These are phyloP conservation scores for Zymoseptoria brevis DNA, from an alignment of 2,329 filamentous ascomycete species.

Conservation along the genomic window DNA sequence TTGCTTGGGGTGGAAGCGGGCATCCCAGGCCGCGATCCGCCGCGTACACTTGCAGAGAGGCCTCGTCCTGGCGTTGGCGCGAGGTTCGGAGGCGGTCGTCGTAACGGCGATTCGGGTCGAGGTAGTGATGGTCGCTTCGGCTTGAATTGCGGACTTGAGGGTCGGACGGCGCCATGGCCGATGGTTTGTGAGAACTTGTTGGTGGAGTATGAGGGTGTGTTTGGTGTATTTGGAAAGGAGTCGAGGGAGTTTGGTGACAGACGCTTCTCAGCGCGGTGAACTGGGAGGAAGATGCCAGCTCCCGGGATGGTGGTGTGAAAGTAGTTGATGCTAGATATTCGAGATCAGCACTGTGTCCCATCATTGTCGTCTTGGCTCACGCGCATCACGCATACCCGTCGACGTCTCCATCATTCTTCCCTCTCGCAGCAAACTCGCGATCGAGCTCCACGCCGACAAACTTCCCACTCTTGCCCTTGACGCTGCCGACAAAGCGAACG, in stretches of 20 bases:
- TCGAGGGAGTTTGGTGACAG: constrained; percentile 49
- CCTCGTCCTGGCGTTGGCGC: constrained; percentile 49
- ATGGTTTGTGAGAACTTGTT: constrained; percentile 84
- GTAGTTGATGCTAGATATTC: constrained; percentile 50
- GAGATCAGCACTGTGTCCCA: constrained; percentile 6
- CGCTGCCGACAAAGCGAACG: constrained; percentile 79
- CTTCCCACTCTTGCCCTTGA: constrained; percentile 79
- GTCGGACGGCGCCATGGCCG: constrained; percentile 56
- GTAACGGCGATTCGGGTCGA: constrained; percentile 75
- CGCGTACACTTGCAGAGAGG: constrained; percentile 45
- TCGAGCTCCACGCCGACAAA: constrained; percentile 91
- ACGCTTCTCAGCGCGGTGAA: constrained; percentile 68
- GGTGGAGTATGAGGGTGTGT: constrained; percentile 54
- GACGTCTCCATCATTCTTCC: constrained; percentile 94
- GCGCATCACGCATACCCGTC: constrained; percentile 58
- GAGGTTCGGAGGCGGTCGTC: constrained; percentile 54
- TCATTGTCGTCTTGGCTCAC: not conserved
- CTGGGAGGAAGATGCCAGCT: constrained; percentile 86
- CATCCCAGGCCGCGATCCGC: constrained; percentile 40
- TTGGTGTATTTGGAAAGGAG: constrained; percentile 59
- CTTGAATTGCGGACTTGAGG: constrained; percentile 64
- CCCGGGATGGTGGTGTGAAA: constrained; percentile 72
- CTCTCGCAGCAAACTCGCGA: constrained; percentile 68
- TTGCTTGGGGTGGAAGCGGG: constrained; percentile 21
- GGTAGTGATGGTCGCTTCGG: constrained; percentile 68